Conservation (phyloP, 169 alveolate species). For the Plasmodium relictum region DNA sequence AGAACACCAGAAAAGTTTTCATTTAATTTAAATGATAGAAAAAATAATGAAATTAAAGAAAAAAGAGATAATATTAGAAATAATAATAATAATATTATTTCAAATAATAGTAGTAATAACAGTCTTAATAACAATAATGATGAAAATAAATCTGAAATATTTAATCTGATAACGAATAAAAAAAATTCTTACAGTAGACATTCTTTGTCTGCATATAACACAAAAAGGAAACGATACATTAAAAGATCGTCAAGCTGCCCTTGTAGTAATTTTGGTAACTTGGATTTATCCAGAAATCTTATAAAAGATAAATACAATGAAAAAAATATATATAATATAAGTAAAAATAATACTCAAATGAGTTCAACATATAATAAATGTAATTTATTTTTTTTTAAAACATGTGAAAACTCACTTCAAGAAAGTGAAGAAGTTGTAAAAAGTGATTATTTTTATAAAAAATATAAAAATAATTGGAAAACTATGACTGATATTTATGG, state of each 20-base stretch:
- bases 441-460: conserved; percentile 9
- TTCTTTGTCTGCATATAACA: conserved; percentile 4
- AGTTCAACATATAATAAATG: neutral
- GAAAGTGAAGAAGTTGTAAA: conserved; percentile 15
- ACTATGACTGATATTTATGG: neutral
- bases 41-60: neutral
- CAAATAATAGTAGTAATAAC: neutral
- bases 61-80: neutral
- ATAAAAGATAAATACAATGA: neutral
- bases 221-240: neutral
- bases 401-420: conserved; percentile 11
- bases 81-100: neutral
- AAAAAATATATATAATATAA: neutral
- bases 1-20: conserved; percentile 9
- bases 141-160: conserved; percentile 43
- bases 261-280: too few species aligned
- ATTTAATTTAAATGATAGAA: conserved; percentile 13
- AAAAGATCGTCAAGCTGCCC: conserved; percentile 33
- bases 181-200: neutral
- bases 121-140: conserved; percentile 22
- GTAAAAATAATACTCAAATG: neutral
- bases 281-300: neutral
- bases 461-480: conserved; percentile 26
- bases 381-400: conserved; percentile 18
- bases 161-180: conserved; percentile 12